A percentile compares a stretch with the other conserved stretches of the same genome.
phyloP scores from a whole-genome alignment of 2,329 filamentous ascomycete species.

The Grosmannia serpens region DNA sequence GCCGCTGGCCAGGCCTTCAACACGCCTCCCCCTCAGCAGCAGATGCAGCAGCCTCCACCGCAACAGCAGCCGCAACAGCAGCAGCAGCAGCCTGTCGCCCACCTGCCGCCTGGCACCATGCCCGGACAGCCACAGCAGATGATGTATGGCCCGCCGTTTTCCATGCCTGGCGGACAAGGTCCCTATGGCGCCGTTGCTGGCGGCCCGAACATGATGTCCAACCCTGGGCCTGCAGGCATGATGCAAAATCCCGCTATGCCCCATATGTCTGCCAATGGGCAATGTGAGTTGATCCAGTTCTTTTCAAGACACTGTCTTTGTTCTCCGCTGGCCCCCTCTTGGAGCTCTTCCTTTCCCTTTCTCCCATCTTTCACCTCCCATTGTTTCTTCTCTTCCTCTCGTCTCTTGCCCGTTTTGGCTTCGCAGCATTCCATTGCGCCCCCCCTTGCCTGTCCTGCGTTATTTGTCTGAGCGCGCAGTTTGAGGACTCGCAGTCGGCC shows the following conservation, averaged over 20 bases:
- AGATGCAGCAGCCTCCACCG: constrained; percentile 23
- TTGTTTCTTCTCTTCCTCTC: neutral
- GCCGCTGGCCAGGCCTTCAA: constrained; percentile 40
- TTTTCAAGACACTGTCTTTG: constrained; percentile 1
- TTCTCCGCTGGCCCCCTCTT: neutral
- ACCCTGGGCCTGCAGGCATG: constrained; percentile 43
- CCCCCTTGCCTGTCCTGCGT: too few species aligned
- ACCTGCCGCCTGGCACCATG: constrained; percentile 31
- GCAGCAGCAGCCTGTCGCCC: constrained; percentile 17
- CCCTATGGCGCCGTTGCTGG: constrained; percentile 29
- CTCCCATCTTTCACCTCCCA: constrained; percentile 2
- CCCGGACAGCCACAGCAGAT: constrained; percentile 36
- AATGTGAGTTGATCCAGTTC: constrained; percentile 35
- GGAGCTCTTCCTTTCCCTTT: neutral
- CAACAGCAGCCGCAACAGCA: constrained; percentile 6
- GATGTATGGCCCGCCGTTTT: constrained; percentile 49
- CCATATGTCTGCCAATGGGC: constrained; percentile 47
- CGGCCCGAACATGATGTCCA: constrained; percentile 44
- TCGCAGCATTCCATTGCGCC: too few species aligned
- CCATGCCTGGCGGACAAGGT: constrained; percentile 37
- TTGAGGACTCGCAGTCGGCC: neutral
- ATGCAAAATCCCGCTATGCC: constrained; percentile 51
- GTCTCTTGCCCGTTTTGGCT: constrained; percentile 7
- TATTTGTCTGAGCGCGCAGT: neutral
- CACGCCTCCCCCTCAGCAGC: constrained; percentile 35